phyloP scores from a whole-genome alignment of 106 monocot genomes.

The Vanilla planifolia region DNA sequence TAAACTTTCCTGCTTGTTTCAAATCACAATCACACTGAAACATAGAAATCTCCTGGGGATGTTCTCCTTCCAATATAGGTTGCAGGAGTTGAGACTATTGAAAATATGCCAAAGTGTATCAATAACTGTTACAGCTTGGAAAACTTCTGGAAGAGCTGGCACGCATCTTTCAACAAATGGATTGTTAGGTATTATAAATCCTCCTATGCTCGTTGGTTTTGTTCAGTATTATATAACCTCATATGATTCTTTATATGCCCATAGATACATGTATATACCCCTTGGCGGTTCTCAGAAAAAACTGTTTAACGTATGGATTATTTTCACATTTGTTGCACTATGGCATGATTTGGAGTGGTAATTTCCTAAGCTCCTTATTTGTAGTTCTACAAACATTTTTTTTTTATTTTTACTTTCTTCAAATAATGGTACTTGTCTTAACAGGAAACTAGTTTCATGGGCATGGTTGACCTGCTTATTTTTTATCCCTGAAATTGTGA shows the following conservation, averaged over 20 bases:
- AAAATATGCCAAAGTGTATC: conserved; percentile 96
- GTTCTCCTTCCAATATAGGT: conserved; percentile 18
- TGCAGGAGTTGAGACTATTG: conserved; percentile 73
- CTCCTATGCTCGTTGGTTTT: neutral
- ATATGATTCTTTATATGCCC: neutral
- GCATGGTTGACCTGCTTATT: conserved; percentile 97
- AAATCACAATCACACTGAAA: too few relatives aligned
- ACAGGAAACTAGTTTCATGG: conserved; percentile 96
- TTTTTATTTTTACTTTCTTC: neutral
- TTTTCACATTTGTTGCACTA: conserved; percentile 96
- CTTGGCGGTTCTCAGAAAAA: conserved; percentile 86
- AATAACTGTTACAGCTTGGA: conserved; percentile 94
- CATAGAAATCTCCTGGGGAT: too few relatives aligned
- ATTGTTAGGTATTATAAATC: conserved; percentile 62
- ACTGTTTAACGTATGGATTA: conserved; percentile 84
- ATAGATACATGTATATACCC: conserved; percentile 97
- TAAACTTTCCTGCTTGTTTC: too few relatives aligned
- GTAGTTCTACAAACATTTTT: neutral
- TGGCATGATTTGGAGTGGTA: conserved; percentile 99
- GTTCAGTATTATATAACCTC: neutral
- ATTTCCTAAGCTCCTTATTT: neutral
- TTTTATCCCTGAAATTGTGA: conserved; percentile 77
- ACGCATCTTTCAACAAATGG: conserved; percentile 98
- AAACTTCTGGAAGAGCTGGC: conserved; percentile 99
- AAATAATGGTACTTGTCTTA: conserved; percentile 4